Evolutionary conservation across 177 flowering plant genomes (phyloP), one percentile per base, ranked within the genome.

Genomic region (Vitis hybrid): DNA sequence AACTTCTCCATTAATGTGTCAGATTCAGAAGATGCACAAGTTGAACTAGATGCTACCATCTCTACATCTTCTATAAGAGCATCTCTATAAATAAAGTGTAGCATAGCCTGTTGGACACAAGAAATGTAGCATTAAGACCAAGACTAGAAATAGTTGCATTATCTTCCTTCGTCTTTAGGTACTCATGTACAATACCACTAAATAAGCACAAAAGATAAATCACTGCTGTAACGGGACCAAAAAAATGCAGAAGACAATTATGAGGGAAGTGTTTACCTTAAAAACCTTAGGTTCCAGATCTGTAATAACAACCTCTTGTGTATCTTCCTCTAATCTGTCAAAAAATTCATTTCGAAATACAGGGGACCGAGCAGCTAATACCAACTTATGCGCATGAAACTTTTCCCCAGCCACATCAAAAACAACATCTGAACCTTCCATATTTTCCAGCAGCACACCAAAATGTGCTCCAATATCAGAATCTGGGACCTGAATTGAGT

Each of bases 261-360:
- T 40, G 46, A 65, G 30, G 3, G 30, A 52, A 60, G 13, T 12
- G 11, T 4, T 68, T 67, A 90, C 94, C 91, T 90, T 85, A 70
- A 90, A 90, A 51, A 88, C 92, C 80, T 83, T 79, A n/a, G 94
- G 88, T 58, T 88, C 89, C 73, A 88, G 55, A 64, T 86, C 89
- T 1, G 78, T 62, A 49, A 90, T 64, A 30, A 77, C 56, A 50
- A 90, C 74, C 69, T 83, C 85, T 56, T 73, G 65, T 24, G 74
- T 68, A 70, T 79, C 78, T 67, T 70, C 83, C 65, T 75, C 84
- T 17, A 62, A n/a, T 10, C 60, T 72, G 63, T 79, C 84, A 48
- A 82, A 81, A 70, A 88, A 74, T 70, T 86, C 69, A 68, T 87
- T 71, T 19, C 76, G 79, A 72, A 90, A 87, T 27, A 74, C 71